Percentiles rank a stretch among this genome's conserved stretches.
Evolutionary conservation across 805 yeast genomes (phyloP).

Genomic region (Candida stauntonica): DNA sequence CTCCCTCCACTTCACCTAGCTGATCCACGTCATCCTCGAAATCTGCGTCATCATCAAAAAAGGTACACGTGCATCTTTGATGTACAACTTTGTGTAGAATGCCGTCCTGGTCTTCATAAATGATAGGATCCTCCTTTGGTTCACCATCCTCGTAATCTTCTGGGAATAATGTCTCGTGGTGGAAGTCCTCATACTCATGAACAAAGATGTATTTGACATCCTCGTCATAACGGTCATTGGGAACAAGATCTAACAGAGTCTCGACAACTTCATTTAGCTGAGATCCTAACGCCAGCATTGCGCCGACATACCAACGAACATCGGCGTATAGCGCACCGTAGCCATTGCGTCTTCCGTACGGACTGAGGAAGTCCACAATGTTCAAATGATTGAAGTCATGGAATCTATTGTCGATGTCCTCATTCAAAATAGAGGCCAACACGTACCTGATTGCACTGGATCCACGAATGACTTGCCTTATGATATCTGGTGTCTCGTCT

Average conservation of each 20-base stretch:
- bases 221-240: slow-evolving; percentile 64
- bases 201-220: slow-evolving; percentile 61
- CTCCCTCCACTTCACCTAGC: slow-evolving; percentile 14
- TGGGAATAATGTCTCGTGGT: slow-evolving; percentile 26
- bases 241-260: slow-evolving; percentile 49
- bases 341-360: slow-evolving; percentile 57
- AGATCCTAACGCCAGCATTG: slow-evolving; percentile 46
- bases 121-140: slow-evolving; percentile 26
- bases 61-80: slow-evolving; percentile 25
- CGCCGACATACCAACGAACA: slow-evolving; percentile 53
- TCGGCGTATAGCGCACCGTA: slow-evolving; percentile 58
- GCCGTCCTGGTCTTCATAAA: slow-evolving; percentile 27
- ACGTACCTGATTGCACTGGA: slow-evolving; percentile 59
- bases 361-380: slow-evolving; percentile 56
- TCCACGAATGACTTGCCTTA: slow-evolving; percentile 53
- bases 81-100: slow-evolving; percentile 24
- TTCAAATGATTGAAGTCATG: slow-evolving; percentile 62
- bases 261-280: slow-evolving; percentile 48
- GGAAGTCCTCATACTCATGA: slow-evolving; percentile 44
- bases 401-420: slow-evolving; percentile 34
- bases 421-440: slow-evolving; percentile 56
- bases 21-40: slow-evolving; percentile 19
- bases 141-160: slow-evolving; percentile 32
- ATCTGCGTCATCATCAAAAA: slow-evolving; percentile 22
- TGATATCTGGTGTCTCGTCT: slow-evolving; percentile 40